Percentiles rank a stretch among this genome's conserved stretches.
Conservation (phyloP, 257 asterid genomes). For the Rehmannia glutinosa region DNA sequence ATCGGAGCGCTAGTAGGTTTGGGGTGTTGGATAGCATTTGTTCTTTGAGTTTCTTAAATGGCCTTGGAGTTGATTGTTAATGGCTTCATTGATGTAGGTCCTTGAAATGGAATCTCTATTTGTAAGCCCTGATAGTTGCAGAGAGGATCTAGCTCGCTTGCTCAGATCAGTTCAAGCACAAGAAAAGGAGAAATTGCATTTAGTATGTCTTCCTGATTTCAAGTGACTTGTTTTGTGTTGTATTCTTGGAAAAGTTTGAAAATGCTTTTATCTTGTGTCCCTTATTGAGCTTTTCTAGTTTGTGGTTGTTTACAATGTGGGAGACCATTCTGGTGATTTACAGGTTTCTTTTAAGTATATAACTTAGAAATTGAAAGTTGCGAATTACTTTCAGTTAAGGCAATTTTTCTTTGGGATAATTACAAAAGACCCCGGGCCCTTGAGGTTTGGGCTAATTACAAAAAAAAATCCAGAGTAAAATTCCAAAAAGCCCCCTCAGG, state of each 20-base stretch:
- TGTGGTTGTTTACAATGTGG: no score
- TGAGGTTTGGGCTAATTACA: no score
- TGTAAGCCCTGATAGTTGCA: constrained; percentile 57
- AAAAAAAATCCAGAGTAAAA: no score
- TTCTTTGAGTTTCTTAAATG: background rate
- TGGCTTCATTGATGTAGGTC: constrained; percentile 46
- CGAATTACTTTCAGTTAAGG: background rate
- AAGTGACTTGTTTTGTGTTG: constrained; percentile 5
- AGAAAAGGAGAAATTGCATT: constrained; percentile 86
- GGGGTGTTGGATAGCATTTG: background rate
- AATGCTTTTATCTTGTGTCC: background rate
- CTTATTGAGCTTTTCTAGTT: constrained; percentile 4
- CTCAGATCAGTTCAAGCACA: constrained; percentile 79
- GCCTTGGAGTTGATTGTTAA: background rate
- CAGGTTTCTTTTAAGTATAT: no score
- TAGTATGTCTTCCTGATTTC: constrained; percentile 44
- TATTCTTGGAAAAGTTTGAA: background rate
- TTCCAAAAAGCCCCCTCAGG: no score
- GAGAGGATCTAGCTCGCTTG: constrained; percentile 75
- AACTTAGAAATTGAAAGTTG: background rate
- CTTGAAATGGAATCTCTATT: constrained; percentile 72
- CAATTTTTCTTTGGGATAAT: background rate
- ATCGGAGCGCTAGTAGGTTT: background rate
- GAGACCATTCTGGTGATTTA: no score
- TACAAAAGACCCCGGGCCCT: no score